These are phyloP conservation scores for Colletotrichum lini DNA, from an alignment of 2,329 filamentous ascomycete species.

Conservation along the genomic window DNA sequence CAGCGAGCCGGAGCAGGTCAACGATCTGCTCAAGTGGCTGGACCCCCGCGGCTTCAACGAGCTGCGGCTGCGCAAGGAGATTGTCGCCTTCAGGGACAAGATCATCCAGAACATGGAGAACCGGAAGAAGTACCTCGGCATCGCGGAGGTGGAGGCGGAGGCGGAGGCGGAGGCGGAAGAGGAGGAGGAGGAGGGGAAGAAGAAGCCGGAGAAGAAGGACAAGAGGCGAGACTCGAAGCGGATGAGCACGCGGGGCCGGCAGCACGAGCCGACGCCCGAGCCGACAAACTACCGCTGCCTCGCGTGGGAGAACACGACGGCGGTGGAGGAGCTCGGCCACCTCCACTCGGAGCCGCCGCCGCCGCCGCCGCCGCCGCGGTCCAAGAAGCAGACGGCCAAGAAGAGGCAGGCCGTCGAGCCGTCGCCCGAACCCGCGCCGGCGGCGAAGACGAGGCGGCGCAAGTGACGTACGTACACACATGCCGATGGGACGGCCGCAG, in stretches of 20 bases:
- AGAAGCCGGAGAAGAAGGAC: constrained; percentile 54
- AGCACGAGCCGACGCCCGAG: constrained; percentile 63
- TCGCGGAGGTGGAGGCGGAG: constrained; percentile 54
- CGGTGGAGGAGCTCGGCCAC: constrained; percentile 70
- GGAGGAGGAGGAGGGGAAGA: constrained; percentile 45
- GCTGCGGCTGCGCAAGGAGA: constrained; percentile 88
- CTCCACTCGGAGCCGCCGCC: constrained; percentile 70
- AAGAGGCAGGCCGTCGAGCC: constrained; percentile 62
- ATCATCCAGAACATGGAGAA: constrained; percentile 86
- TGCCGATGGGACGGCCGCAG: background rate
- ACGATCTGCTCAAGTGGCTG: constrained; percentile 87
- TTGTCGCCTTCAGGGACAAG: constrained; percentile 80
- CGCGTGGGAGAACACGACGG: constrained; percentile 70
- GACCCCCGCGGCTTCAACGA: constrained; percentile 91
- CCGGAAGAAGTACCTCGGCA: constrained; percentile 79
- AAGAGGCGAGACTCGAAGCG: constrained; percentile 47
- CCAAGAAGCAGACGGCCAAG: constrained; percentile 63
- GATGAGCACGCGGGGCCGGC: constrained; percentile 62
- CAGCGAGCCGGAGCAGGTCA: constrained; percentile 83
- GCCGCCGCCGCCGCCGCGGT: constrained; percentile 65
- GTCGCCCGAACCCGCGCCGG: constrained; percentile 44
- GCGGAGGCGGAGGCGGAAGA: constrained; percentile 55
- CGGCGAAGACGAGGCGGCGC: constrained; percentile 46
- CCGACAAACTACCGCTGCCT: constrained; percentile 64
- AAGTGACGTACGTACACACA: constrained; percentile 29